phyloP scores from a whole-genome alignment of 805 yeast genomes.

The Saturnispora mendoncae region DNA sequence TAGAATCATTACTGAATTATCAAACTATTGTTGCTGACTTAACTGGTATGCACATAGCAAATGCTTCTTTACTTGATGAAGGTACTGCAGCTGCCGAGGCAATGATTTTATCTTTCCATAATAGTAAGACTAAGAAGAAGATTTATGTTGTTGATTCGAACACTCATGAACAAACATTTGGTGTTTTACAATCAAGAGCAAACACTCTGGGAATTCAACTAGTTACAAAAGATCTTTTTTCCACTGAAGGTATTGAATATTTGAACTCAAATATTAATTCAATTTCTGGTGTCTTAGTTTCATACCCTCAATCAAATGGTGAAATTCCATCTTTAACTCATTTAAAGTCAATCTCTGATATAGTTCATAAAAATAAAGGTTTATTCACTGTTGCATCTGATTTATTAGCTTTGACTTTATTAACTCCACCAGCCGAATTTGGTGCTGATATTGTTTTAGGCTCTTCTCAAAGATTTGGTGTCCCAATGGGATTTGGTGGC shows the following conservation, averaged over 20 bases:
- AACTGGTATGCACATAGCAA: constrained; percentile 91
- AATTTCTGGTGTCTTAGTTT: constrained; percentile 76
- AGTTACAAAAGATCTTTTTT: constrained; percentile 44
- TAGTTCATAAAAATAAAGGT: constrained; percentile 65
- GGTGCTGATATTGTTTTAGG: constrained; percentile 94
- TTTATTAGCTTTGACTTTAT: constrained; percentile 74
- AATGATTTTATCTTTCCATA: constrained; percentile 72
- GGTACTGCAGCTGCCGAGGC: constrained; percentile 98
- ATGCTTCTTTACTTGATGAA: constrained; percentile 91
- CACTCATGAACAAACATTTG: constrained; percentile 79
- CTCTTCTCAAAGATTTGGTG: constrained; percentile 92
- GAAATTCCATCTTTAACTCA: constrained; percentile 40
- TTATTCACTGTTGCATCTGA: constrained; percentile 85
- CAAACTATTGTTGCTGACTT: constrained; percentile 88
- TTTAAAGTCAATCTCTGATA: constrained; percentile 48
- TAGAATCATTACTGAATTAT: constrained; percentile 81
- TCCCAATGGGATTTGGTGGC: constrained; percentile 96
- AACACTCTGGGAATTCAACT: constrained; percentile 61
- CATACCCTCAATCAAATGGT: constrained; percentile 89
- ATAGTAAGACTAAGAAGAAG: constrained; percentile 54
- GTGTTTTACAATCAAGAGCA: constrained; percentile 75
- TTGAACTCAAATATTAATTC: constrained; percentile 29
- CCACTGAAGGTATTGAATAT: constrained; percentile 30
- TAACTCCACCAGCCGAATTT: constrained; percentile 75
- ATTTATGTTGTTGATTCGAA: constrained; percentile 65